Conservation (phyloP, 306 rosid genomes). For the Quercus berberidifolia region DNA sequence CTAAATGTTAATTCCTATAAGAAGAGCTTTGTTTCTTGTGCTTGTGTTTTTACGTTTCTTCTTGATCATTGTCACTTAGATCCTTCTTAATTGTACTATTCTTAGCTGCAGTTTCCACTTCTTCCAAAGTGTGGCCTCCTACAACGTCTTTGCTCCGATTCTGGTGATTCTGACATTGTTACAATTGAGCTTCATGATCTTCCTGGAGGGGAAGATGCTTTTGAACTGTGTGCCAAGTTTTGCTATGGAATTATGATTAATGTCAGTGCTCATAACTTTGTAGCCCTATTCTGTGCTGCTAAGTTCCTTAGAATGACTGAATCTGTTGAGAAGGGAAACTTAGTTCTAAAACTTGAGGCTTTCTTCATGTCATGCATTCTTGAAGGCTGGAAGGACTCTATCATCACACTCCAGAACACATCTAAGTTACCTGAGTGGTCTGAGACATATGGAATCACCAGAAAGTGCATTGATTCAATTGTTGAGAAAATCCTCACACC, state of each 20-base stretch:
- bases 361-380: slow-evolving; percentile 86
- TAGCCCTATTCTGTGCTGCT: slow-evolving; percentile 69
- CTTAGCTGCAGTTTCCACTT: slow-evolving; percentile 72
- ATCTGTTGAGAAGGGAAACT: slow-evolving; percentile 67
- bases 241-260: slow-evolving; percentile 86
- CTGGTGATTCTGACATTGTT: slow-evolving; percentile 38
- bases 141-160: slow-evolving; percentile 66
- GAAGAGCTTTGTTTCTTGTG: neutral
- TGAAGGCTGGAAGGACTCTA: slow-evolving; percentile 93
- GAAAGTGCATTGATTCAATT: slow-evolving; percentile 85
- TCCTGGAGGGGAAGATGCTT: slow-evolving; percentile 84
- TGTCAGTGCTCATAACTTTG: slow-evolving; percentile 84
- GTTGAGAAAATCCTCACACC: slow-evolving; percentile 79
- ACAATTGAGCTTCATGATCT: slow-evolving; percentile 72
- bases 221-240: slow-evolving; percentile 84
- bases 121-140: slow-evolving; percentile 74
- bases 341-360: slow-evolving; percentile 72
- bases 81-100: slow-evolving; percentile 34
- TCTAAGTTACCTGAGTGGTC: slow-evolving; percentile 72
- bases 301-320: slow-evolving; percentile 85
- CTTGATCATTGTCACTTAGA: neutral
- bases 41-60: neutral
- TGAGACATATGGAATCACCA: slow-evolving; percentile 79
- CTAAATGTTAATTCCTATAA: neutral
- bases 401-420: slow-evolving; percentile 59